Evolutionary conservation across 768 basidiomycete genomes (phyloP).

Genomic region (Amanita molliuscula): DNA sequence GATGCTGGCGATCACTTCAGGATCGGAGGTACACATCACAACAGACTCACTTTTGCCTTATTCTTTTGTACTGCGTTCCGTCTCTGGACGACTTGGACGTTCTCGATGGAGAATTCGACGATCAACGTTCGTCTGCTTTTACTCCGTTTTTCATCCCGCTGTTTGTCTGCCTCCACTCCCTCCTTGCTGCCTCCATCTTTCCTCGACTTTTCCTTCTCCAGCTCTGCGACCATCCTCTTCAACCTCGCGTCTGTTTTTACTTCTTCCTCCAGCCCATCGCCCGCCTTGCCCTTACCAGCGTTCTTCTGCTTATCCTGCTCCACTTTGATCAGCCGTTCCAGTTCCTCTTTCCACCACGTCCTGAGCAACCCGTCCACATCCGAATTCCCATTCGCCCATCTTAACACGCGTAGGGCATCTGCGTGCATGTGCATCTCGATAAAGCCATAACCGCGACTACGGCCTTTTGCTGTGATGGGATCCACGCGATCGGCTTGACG

Average conservation of each 20-base stretch:
- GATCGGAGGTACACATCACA: neutral
- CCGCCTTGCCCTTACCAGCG: slow-evolving; percentile 43
- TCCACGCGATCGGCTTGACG: slow-evolving; percentile 87
- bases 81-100: slow-evolving; percentile 79
- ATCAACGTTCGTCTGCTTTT: slow-evolving; percentile 48
- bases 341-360: slow-evolving; percentile 82
- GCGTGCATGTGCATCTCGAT: slow-evolving; percentile 82
- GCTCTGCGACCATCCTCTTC: slow-evolving; percentile 40
- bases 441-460: slow-evolving; percentile 82
- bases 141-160: slow-evolving; percentile 23
- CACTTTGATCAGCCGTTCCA: slow-evolving; percentile 32
- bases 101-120: slow-evolving; percentile 96
- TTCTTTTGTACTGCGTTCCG: slow-evolving; percentile 45
- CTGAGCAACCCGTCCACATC: slow-evolving; percentile 54
- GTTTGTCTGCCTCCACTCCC: slow-evolving; percentile 37
- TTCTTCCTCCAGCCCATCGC: slow-evolving; percentile 48
- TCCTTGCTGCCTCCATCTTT: slow-evolving; percentile 51
- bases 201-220: slow-evolving; percentile 28
- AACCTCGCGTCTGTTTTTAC: slow-evolving; percentile 48
- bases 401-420: slow-evolving; percentile 81
- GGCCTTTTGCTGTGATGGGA: slow-evolving; percentile 73
- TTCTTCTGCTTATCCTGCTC: slow-evolving; percentile 34
- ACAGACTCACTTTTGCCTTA: slow-evolving; percentile 16
- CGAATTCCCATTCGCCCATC: slow-evolving; percentile 91
- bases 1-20: neutral